Evolutionary conservation across 1,284 basidiomycete species (phyloP), one percentile per base, ranked within the genome.

Genomic region (Porogramme epimiltina): DNA sequence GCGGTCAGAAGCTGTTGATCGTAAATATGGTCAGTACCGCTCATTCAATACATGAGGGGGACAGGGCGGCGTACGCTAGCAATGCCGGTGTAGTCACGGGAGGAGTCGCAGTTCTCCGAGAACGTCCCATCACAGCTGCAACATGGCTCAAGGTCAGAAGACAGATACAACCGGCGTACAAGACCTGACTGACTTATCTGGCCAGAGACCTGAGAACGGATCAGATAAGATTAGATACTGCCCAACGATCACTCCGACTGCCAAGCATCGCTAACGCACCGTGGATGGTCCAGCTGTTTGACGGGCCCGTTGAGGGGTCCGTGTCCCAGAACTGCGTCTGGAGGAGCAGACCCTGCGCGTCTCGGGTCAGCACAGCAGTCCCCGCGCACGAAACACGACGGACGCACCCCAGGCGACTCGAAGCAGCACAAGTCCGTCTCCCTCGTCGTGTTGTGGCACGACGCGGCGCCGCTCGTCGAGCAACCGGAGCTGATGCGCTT

Each of bases 251-350:
- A 28, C 33, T 9, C 22, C 20, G 18, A 9, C 13, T 22, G 22
- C 39, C 18, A 2, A 16, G 18, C 33, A 22, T 24, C 20, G n/a
- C 34, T 25, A 4, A 56, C 77, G 42, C 55, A 83, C 87, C 87
- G 49, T 89, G 87, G 56, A 90, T 87, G 0, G 87, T 88, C 87
- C 89, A 91, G 59, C 82, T 86, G 63, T 86, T 62, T 9, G 62
- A 64, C 18, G 89, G 87, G 2, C 87, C 86, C 23, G 82, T 84
- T 1, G 80, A 69, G 0, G 89, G 84, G 49, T 80, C 36, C 3
- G 66, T 66, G 51, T 68, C 65, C 67, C 66, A 67, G 51, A 69
- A 69, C 65, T 70, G 85, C 3, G 84, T 83, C 63, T 87, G 84
- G 51, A 85, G 62, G 31, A 89, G 60, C 37, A 84, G 66, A 37